Evolutionary conservation across 192 early-diverging fungal species (phyloP).

Genomic region (Coemansia sp.): DNA sequence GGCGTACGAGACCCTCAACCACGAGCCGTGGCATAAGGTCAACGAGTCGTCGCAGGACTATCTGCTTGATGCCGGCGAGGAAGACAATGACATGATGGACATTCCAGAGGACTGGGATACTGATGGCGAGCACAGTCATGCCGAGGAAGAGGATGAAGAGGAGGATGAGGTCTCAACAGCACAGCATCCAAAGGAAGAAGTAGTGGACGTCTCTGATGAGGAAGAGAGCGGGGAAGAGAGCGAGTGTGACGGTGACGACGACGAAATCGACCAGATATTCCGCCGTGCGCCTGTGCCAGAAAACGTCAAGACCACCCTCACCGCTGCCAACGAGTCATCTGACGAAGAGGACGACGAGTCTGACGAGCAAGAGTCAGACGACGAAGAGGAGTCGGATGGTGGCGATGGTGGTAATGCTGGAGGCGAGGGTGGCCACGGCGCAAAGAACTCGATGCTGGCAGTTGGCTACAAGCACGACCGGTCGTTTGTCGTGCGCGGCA

Average conservation of each 20-base stretch:
- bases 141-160: background rate
- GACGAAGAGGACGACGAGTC: slow-evolving; percentile 27
- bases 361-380: slow-evolving; percentile 18
- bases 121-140: slow-evolving; percentile 30
- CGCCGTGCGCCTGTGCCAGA: slow-evolving; percentile 17
- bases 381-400: slow-evolving; percentile 26
- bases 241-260: background rate
- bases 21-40: slow-evolving; percentile 62
- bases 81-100: slow-evolving; percentile 55
- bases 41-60: slow-evolving; percentile 69
- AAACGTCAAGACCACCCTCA: slow-evolving; percentile 31
- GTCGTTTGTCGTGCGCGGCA: slow-evolving; percentile 88
- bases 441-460: slow-evolving; percentile 73
- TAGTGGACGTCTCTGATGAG: background rate
- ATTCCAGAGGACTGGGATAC: slow-evolving; percentile 24
- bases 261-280: slow-evolving; percentile 19
- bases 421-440: slow-evolving; percentile 12
- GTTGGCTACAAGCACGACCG: slow-evolving; percentile 83
- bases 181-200: background rate
- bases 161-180: background rate
- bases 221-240: background rate
- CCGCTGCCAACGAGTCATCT: background rate
- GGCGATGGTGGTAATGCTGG: slow-evolving; percentile 4
- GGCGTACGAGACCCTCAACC: slow-evolving; percentile 73
- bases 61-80: slow-evolving; percentile 68